Base-by-base conservation (phyloP, 495 filamentous ascomycete species). In the Viridothelium virens region DNA sequence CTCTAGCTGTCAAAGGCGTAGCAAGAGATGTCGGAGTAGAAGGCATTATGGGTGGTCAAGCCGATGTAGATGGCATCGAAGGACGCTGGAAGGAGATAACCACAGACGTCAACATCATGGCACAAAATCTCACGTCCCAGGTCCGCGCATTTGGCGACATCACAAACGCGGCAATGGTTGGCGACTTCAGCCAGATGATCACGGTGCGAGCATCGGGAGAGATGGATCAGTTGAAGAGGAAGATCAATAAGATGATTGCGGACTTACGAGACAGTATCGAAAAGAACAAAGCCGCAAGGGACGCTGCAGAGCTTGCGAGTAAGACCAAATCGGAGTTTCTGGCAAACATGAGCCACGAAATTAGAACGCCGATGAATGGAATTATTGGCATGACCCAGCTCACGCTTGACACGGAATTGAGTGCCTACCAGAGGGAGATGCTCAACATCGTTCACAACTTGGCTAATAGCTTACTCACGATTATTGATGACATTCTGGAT, bases 301-400 rank as follows among this genome's bases (percentile, higher is more conserved):
- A 99, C 75, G 91, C 92, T 62, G 94, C 94, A 68, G 94, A 99
- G 75, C 82, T 97, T 72, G 94, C 94, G 63, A 99, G 97, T 79
- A 91, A 93, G 76, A 99, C 94, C 59, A 99, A 99, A 73, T 97
- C 92, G 44, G 95, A 99, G 73, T 99, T 99, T 79, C 80, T 99
- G 56, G 94, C 94, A 37, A 99, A 99, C 74, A 99, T 99, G 94
- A 94, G 90, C 47, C 94, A 99, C 84, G 94, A 99, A 77, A 99
- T 99, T 67, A 83, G 94, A 75, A 98, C 94, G 33, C 94, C 94
- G 0, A 97, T 97, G 93, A 84, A 84, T 67, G 81, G 81, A 64
- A 86, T 97, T 72, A 92, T 94, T 71, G 89, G 89, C 68, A 96
- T 97, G 94, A 97, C 94, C 2, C 94, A 99, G 77, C 81, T 99